Evolutionary conservation across 164 flowering plant species (phyloP), one percentile per base, ranked within the genome.

Genomic region (Platanus orientalis): DNA sequence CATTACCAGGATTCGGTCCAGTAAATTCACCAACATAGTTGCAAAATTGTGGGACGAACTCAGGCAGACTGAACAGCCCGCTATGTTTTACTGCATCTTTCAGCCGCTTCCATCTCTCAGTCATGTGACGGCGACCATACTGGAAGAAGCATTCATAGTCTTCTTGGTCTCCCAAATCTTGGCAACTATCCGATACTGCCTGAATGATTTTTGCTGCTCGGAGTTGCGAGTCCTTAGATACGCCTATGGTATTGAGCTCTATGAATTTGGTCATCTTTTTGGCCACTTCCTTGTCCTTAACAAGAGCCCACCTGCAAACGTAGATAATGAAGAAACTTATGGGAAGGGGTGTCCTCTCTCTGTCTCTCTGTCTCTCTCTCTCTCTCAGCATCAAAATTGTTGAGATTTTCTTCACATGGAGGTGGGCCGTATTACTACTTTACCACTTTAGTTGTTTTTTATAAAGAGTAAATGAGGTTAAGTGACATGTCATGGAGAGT

Each of bases 141-240:
- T 71, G 65, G 57, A 86, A 89, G 69, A 86, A 78, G 50, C 51
- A 53, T 21, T 76, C 78, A 0, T 7, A 53, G 7, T 23, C 61
- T 2, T 59, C 52, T 12, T 65, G 30, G 20, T 24, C 29, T 23
- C 28, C 64, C 3, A 39, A 50, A 30, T 14, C 20, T 54, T 74
- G 69, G 20, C 76, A 76, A 48, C 79, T 71, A 63, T 82, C 80
- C 0, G 86, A 71, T 2, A 81, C 74, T 0, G 64, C 77, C 61
- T 71, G 57, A 29, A 89, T 58, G 40, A 86, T 72, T 62, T 80
- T 89, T 7, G 90, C 84, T 9, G 88, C 80, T 58, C 95, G 73
- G n/a, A 74, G 62, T 59, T 88, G 95, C 0, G 95, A 79, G 52
- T 88, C 95, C 69, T 79, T 84, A 0, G 95, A 83, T 0, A 86